Base-by-base conservation (phyloP, 2,329 filamentous ascomycete genomes). In the Colletotrichum scovillei region DNA sequence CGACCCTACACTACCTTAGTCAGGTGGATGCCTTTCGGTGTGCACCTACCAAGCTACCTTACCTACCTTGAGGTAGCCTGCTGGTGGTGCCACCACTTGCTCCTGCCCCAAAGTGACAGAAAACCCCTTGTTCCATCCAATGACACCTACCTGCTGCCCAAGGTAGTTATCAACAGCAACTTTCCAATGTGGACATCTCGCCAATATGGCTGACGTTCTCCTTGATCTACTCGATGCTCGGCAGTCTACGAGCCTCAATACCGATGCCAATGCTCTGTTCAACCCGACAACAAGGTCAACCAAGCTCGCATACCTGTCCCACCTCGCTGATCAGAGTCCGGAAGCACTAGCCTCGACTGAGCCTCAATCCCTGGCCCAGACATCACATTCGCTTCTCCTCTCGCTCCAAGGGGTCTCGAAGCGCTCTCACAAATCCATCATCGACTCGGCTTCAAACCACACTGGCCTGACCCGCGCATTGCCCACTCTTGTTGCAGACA, bases 341-440 rank as follows among this genome's bases (percentile, higher is more conserved):
- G 87, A 91, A 28, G 90, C 93, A 46, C 88, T 98, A 67, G 90
- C 90, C 63, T 90, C 90, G 28, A 92, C 89, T 7, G 97, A 99
- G 82, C 92, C 93, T 0, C 92, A 95, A 74, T 91, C 91, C 0
- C 89, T 98, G n/a, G 87, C 93, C 0, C 94, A 98, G 78, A 89
- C 92, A 68, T 92, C 93, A 4, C 95, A 98, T 75, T 93, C 94
- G 0, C 89, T 94, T 53, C 89, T 96, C 16, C 90, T 97, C 53
- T 94, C 95, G 0, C 88, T 98, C 1, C 97, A 99, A 81, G 90
- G 91, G 0, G 90, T 98, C 63, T 96, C 95, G 8, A 97, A 97
- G 78, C 93, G 94, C 77, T 98, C 95, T 0, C 93, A 98, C 82
- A 94, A 93, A 80, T 88, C 92, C 22, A 92, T 98, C 76, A 95